Evolutionary conservation across 352 stramenopile genomes (phyloP), one percentile per base, ranked within the genome.

Genomic region (Pythium brachiatum): DNA sequence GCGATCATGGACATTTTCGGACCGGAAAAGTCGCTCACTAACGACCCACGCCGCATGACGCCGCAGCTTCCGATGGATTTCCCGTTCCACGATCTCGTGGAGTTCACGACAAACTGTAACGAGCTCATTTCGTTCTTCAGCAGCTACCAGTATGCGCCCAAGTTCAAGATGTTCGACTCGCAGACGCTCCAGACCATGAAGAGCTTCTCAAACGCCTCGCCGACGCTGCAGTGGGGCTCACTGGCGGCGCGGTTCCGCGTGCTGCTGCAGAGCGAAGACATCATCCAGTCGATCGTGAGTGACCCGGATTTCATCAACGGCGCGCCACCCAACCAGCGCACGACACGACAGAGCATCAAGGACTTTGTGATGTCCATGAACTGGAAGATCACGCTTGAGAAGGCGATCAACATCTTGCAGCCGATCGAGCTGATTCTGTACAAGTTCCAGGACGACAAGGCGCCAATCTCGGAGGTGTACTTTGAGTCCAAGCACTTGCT

Each of bases 1-100:
- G 80, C 77, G 26, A 90, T 94, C 58, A 89, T 87, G 79, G 84
- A 94, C 61, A 89, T 94, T 41, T 92, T 94, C 54, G 79, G 81
- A 0, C 79, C 82, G 7, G 75, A 90, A 26, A 87, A 89, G 64
- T 76, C 60, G 16, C 36, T 93, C 15, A 82, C 90, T 13, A 79
- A 90, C 64, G 84, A 93, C 57, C 78, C 80, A 7, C 73, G 81
- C 34, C 77, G 78, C 57, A 66, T 88, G 64, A 80, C 76, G n/a
- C 82, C 79, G 18, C 76, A 86, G 47, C 48, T 89, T 9, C 81
- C 82, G 0, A 82, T 90, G 62, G 79, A 86, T 55, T 93, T 92
- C 47, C 82, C 84, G 9, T 93, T 93, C 52, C 79, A 90, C 36
- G 82, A 94, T 38, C 66, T 94, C 0, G 80, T 92, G 7, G 78